A percentile compares a stretch with the other conserved stretches of the same genome.
Evolutionary conservation across 441 rosid genomes (phyloP).

Genomic region (Jatropha podagrica): DNA sequence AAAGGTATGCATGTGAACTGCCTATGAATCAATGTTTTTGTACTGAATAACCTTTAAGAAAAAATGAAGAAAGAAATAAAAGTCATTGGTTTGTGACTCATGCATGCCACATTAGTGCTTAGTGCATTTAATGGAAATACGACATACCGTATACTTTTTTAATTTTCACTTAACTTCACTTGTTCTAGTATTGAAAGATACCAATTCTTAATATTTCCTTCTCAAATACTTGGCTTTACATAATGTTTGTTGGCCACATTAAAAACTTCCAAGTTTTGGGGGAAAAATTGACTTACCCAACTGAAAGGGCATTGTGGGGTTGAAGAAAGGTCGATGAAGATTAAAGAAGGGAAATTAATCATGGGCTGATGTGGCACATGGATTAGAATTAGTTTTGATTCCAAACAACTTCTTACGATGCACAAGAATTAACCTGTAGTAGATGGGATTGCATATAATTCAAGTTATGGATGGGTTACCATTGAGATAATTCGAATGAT

Average conservation of each 20-base stretch:
- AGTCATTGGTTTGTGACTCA: background rate
- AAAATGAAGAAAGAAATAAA: background rate
- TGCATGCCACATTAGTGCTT: background rate
- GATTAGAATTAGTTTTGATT: background rate
- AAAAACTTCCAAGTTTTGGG: too few species aligned
- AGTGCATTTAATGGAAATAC: background rate
- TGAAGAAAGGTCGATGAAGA: background rate
- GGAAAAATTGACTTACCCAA: too few species aligned
- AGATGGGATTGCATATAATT: background rate
- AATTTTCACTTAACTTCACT: background rate
- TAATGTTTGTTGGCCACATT: background rate
- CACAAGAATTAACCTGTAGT: background rate
- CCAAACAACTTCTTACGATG: background rate
- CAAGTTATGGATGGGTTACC: background rate
- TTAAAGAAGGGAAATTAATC: background rate
- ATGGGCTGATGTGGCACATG: background rate
- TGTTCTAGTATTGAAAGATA: background rate
- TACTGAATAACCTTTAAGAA: background rate
- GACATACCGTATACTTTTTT: background rate
- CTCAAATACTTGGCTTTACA: background rate
- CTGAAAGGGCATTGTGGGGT: background rate
- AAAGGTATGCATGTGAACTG: background rate
- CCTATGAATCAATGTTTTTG: background rate
- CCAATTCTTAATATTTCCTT: background rate
- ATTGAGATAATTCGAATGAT: background rate